Base-by-base conservation (phyloP, 2,329 filamentous ascomycete genomes). In the Arachnomyces sp. region DNA sequence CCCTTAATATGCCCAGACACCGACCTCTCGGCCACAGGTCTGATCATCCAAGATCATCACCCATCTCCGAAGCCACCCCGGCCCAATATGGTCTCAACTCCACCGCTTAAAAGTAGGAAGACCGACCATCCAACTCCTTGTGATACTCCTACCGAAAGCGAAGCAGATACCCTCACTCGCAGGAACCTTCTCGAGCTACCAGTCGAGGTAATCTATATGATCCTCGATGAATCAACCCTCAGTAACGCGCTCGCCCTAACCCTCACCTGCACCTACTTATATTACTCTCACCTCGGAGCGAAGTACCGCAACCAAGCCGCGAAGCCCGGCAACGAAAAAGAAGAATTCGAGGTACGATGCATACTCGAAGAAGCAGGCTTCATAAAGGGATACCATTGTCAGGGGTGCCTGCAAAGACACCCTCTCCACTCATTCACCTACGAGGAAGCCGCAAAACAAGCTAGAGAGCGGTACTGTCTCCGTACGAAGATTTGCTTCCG, bases 391-490 rank as follows among this genome's bases (percentile, higher is more conserved):
- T 37, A 37, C 13, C 25, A 29, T 29, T 37, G 34, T n/a, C 34
- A 28, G 12, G 34, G 34, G 9, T 37, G 34, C 25, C 5, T 25
- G 13, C 25, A 37, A 15, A 37, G 17, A 29, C 16, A 37, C 28
- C 4, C 34, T 28, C 11, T 37, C 17, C 15, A 9, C 12, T 28
- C 34, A n/a, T 28, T 37, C 18, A 28, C 34, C 3, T 12, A 28
- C 20, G 25, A 37, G 20, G 34, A 37, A 20, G 13, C 28, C 11
- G 34, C 11, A 20, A 37, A 37, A 37, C 16, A 28, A 11, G 18
- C 34, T 9, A 37, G 28, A 25, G 20, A 37, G 8, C 34, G 34
- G n/a, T 37, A 37, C 28, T 28, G 34, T 28, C 34, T 37, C 20
- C 34, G 17, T 28, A 37, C 34, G 8, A 37, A 28, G 17, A 37